A percentile compares a stretch with the other conserved stretches of the same genome.
phyloP scores from a whole-genome alignment of 2,329 filamentous ascomycete genomes.

The Diaporthe destruens region DNA sequence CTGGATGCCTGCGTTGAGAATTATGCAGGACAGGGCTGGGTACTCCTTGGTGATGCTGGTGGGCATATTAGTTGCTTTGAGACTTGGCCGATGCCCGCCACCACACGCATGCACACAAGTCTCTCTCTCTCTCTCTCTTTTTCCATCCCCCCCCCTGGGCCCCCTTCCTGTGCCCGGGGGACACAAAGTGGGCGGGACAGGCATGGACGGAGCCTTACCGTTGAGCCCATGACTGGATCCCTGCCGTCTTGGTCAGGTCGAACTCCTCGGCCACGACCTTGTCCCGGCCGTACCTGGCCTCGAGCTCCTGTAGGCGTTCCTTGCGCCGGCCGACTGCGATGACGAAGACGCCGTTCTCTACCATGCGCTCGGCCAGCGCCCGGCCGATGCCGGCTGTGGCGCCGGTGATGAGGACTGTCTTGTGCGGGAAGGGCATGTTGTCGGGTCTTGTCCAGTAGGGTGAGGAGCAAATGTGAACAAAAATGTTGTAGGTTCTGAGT shows the following conservation, averaged over 20 bases:
- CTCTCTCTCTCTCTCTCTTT: background rate
- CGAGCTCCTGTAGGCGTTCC: conserved; percentile 63
- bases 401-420: conserved; percentile 66
- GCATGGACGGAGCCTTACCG: conserved; percentile 47
- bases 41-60: conserved; percentile 53
- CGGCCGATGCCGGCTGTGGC: conserved; percentile 67
- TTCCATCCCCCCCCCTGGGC: too few species aligned
- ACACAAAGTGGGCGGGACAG: too few species aligned
- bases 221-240: conserved; percentile 57
- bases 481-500: background rate
- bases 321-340: conserved; percentile 68
- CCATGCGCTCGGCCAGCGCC: conserved; percentile 57
- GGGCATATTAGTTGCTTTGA: background rate
- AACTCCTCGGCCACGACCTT: conserved; percentile 57
- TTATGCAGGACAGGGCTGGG: conserved; percentile 66
- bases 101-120: too few species aligned
- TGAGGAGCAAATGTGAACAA: background rate
- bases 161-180: too few species aligned
- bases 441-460: background rate
- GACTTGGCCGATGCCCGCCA: background rate
- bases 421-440: conserved; percentile 67
- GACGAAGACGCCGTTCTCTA: conserved; percentile 63
- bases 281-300: conserved; percentile 56
- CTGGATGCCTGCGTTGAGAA: conserved; percentile 71
- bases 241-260: conserved; percentile 60